phyloP scores from a whole-genome alignment of 345 rosid species.

The Ceriops decandra region DNA sequence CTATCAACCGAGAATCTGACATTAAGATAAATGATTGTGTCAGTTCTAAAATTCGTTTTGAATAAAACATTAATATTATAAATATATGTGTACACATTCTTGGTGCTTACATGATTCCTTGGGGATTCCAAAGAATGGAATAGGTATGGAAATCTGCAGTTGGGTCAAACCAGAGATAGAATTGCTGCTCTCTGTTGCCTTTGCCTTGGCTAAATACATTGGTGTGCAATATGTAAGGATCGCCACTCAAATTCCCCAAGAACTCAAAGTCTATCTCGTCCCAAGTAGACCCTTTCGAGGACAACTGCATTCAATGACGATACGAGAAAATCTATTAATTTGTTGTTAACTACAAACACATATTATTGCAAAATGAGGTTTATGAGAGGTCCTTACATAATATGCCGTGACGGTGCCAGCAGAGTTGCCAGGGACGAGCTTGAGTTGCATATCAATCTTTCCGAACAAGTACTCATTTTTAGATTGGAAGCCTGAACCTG shows the following conservation, averaged over 20 bases:
- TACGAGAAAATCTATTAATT: background rate
- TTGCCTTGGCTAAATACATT: slow-evolving; percentile 57
- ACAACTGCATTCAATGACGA: slow-evolving; percentile 30
- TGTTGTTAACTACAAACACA: background rate
- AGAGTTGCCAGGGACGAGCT: slow-evolving; percentile 57
- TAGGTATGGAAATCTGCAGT: slow-evolving; percentile 62
- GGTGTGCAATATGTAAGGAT: slow-evolving; percentile 63
- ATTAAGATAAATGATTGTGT: background rate
- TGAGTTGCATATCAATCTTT: slow-evolving; percentile 50
- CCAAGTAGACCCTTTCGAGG: slow-evolving; percentile 55
- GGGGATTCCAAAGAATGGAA: slow-evolving; percentile 62
- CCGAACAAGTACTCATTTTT: slow-evolving; percentile 54
- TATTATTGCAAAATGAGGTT: background rate
- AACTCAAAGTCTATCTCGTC: slow-evolving; percentile 73
- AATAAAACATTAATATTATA: too few species aligned
- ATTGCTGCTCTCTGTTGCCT: slow-evolving; percentile 63
- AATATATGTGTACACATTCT: too few species aligned
- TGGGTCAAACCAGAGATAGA: slow-evolving; percentile 66
- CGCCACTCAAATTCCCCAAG: slow-evolving; percentile 56
- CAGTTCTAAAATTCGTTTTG: too few species aligned
- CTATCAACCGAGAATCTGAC: slow-evolving; percentile 52
- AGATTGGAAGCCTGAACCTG: slow-evolving; percentile 64
- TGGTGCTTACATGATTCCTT: slow-evolving; percentile 43
- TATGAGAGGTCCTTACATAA: slow-evolving; percentile 31
- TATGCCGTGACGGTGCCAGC: slow-evolving; percentile 59